phyloP scores from a whole-genome alignment of 2,329 filamentous ascomycete genomes.

The Colletotrichum musicola region DNA sequence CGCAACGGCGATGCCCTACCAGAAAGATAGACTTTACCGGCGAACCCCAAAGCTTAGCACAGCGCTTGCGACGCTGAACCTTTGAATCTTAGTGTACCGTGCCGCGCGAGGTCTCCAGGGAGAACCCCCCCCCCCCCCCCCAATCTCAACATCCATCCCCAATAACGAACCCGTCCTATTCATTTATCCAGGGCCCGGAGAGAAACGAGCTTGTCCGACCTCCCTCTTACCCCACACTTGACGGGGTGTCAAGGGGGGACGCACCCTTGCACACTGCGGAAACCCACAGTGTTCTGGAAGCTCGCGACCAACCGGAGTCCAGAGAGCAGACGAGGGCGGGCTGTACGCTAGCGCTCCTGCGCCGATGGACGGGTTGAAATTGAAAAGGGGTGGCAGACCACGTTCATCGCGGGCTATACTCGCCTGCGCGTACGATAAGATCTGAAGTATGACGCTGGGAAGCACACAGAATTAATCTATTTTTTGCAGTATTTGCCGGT shows the following conservation, averaged over 20 bases:
- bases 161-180: conserved; percentile 21
- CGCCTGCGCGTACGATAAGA: conserved; percentile 26
- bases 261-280: neutral
- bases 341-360: conserved; percentile 5
- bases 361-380: conserved; percentile 19
- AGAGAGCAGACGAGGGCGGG: conserved; percentile 1
- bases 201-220: conserved; percentile 14
- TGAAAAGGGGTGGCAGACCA: conserved; percentile 26
- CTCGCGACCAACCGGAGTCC: conserved; percentile 28
- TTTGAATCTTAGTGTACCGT: neutral
- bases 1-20: conserved; percentile 9
- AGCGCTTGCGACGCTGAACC: neutral
- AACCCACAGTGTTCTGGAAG: conserved; percentile 37
- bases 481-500: conserved; percentile 20
- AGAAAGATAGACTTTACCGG: conserved; percentile 21
- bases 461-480: neutral
- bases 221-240: conserved; percentile 32
- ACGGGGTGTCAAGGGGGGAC: conserved; percentile 2
- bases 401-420: conserved; percentile 1
- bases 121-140: no score
- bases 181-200: conserved; percentile 18
- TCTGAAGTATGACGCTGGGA: conserved; percentile 27
- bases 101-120: neutral
- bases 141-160: conserved; percentile 25
- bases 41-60: conserved; percentile 13